These are phyloP conservation scores for Phylloporus arenicola DNA, from an alignment of 768 basidiomycete genomes.

Conservation along the genomic window DNA sequence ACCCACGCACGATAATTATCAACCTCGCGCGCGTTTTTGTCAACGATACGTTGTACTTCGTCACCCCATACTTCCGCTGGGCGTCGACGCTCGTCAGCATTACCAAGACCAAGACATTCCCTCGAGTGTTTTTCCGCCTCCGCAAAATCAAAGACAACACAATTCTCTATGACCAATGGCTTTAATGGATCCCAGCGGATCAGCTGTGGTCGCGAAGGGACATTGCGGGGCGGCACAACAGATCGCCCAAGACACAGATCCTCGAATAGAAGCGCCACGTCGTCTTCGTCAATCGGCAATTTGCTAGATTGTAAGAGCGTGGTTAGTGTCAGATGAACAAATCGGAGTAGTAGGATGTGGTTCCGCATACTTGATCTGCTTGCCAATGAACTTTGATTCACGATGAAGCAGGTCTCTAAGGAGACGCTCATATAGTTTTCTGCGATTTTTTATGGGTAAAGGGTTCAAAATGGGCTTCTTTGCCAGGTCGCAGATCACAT, in stretches of 20 bases:
- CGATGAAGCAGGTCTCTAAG: constrained; percentile 70
- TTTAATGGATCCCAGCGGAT: constrained; percentile 72
- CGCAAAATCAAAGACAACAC: constrained; percentile 73
- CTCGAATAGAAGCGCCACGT: constrained; percentile 80
- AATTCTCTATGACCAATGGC: constrained; percentile 71
- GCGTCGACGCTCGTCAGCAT: constrained; percentile 10
- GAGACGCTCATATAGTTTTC: constrained; percentile 77
- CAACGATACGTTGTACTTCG: constrained; percentile 54
- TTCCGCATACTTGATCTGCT: constrained; percentile 51
- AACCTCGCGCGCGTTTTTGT: constrained; percentile 55
- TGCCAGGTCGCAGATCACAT: constrained; percentile 80
- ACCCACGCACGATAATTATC: constrained; percentile 52
- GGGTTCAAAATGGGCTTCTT: constrained; percentile 80
- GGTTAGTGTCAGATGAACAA: neutral
- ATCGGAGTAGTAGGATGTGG: neutral
- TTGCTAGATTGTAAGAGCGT: constrained; percentile 39
- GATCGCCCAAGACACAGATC: constrained; percentile 80
- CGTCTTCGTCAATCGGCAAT: constrained; percentile 77
- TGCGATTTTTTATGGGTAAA: constrained; percentile 78
- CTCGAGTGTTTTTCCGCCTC: constrained; percentile 67
- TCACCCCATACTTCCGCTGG: constrained; percentile 68
- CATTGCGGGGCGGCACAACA: constrained; percentile 68
- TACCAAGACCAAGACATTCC: constrained; percentile 33
- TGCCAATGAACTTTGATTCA: constrained; percentile 63
- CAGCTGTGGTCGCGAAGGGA: constrained; percentile 68